Evolutionary conservation across 345 rosid genomes (phyloP).

Genomic region (Theobroma cacao): DNA sequence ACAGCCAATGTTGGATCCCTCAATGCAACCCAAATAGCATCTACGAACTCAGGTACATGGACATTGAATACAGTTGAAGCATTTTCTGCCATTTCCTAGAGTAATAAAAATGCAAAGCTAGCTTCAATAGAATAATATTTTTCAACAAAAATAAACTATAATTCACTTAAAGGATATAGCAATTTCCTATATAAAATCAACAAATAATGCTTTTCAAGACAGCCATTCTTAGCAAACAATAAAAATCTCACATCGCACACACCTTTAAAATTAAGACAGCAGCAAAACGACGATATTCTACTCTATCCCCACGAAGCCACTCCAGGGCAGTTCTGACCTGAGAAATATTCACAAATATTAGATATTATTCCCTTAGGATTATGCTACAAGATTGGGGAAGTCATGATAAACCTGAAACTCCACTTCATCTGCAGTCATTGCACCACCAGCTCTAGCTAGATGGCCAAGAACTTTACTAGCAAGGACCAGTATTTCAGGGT

Average conservation of each 20-base stretch:
- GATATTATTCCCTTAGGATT: neutral
- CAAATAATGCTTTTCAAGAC: neutral
- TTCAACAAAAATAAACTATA: neutral
- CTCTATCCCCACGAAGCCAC: conserved; percentile 89
- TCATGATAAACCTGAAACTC: conserved; percentile 71
- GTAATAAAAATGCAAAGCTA: conserved; percentile 12
- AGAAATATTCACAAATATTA: conserved; percentile 16
- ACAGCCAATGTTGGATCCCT: conserved; percentile 90
- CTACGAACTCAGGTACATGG: conserved; percentile 93
- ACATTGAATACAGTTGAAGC: conserved; percentile 98
- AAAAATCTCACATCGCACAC: conserved; percentile 10
- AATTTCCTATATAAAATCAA: neutral
- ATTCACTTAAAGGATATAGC: neutral
- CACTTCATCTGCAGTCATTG: conserved; percentile 98
- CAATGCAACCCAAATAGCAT: conserved; percentile 97
- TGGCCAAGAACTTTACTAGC: conserved; percentile 97
- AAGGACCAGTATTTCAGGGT: conserved; percentile 76
- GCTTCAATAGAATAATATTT: neutral
- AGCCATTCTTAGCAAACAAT: neutral
- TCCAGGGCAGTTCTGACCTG: conserved; percentile 86
- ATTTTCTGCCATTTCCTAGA: conserved; percentile 98
- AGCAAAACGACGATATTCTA: conserved; percentile 85
- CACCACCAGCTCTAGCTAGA: conserved; percentile 97
- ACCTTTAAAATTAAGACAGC: conserved; percentile 94
- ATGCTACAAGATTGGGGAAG: neutral